These are phyloP conservation scores for Thalia dealbata DNA, from an alignment of 176 grass and related monocot species.

Conservation along the genomic window DNA sequence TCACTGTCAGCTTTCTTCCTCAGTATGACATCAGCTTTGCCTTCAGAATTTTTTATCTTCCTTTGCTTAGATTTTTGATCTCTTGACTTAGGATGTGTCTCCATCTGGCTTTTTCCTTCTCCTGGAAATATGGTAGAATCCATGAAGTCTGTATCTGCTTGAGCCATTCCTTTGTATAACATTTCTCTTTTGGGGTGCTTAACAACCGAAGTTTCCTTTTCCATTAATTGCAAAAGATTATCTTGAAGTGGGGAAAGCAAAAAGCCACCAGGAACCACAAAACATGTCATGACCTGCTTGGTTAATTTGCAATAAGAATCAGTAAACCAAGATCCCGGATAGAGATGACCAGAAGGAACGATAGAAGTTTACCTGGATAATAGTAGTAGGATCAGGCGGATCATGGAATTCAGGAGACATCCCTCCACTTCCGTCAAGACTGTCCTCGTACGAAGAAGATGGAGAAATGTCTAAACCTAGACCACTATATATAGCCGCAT, in stretches of 20 bases:
- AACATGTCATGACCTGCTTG: slow-evolving; percentile 77
- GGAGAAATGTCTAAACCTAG: slow-evolving; percentile 86
- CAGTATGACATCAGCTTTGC: slow-evolving; percentile 25
- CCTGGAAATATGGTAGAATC: slow-evolving; percentile 9
- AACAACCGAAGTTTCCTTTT: slow-evolving; percentile 38
- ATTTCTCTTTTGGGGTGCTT: slow-evolving; percentile 37
- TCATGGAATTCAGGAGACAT: slow-evolving; percentile 53
- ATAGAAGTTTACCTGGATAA: slow-evolving; percentile 63
- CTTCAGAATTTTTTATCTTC: slow-evolving; percentile 38
- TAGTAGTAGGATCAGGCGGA: slow-evolving; percentile 40
- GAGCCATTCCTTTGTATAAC: slow-evolving; percentile 28
- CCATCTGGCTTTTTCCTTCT: slow-evolving; percentile 37
- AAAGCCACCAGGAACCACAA: slow-evolving; percentile 52
- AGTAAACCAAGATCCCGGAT: slow-evolving; percentile 1
- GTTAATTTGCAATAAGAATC: slow-evolving; percentile 19
- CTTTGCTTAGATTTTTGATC: slow-evolving; percentile 36
- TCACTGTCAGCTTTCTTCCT: slow-evolving; percentile 44
- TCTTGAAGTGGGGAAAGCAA: slow-evolving; percentile 60
- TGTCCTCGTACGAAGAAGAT: slow-evolving; percentile 78
- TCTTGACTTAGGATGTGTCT: slow-evolving; percentile 45
- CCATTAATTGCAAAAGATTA: slow-evolving; percentile 47
- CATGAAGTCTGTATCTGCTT: slow-evolving; percentile 16
- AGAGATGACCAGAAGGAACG: slow-evolving; percentile 8
- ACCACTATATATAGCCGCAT: slow-evolving; percentile 81
- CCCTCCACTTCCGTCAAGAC: slow-evolving; percentile 42